Evolutionary conservation across 2,329 filamentous ascomycete genomes (phyloP), one percentile per base, ranked within the genome.

Genomic region (Amesomyces nigricolor): DNA sequence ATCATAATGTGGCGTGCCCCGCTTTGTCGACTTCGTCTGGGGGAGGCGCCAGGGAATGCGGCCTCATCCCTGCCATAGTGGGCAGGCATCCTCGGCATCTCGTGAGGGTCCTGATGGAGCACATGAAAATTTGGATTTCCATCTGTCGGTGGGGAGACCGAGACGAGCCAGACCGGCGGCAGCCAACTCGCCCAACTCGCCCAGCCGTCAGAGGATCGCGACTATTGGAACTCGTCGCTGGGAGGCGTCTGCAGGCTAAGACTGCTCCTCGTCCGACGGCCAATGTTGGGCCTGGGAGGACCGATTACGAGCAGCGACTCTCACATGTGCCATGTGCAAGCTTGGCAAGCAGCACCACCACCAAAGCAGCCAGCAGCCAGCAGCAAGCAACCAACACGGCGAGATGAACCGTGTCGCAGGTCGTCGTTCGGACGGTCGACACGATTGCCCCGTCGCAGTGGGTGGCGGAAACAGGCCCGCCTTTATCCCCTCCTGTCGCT

Each of bases 61-160:
- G n/a, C 22, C 22, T 29, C 8, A 55, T 35, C 56, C 56, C 32
- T 59, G 58, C 48, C 49, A 16, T 10, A 30, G 44, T 16, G 22
- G 51, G 52, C 50, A 54, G 45, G 30, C 42, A 40, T 46, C 62
- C 62, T 63, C 61, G 62, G 62, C 60, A 58, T 58, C 52, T 61
- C 47, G 29, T 48, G 40, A 49, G 26, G 35, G 14, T 29, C 13
- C 8, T 13, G 32, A 56, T 56, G 57, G 56, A 63, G 57, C 61
- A 64, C 56, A 63, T 64, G 62, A 61, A 62, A 63, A 62, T 60
- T 44, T 54, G 6, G 32, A 19, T 16, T 22, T 19, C 38, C 19
- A 11, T 26, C 22, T 26, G 22, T 26, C 22, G 3, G 32, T 13
- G 32, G 4, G 32, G 9, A 35, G 32, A 35, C 7, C n/a, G n/a